A percentile compares a stretch with the other conserved stretches of the same genome.
phyloP scores from a whole-genome alignment of 306 rosid species.

The Ziziphus jujuba region DNA sequence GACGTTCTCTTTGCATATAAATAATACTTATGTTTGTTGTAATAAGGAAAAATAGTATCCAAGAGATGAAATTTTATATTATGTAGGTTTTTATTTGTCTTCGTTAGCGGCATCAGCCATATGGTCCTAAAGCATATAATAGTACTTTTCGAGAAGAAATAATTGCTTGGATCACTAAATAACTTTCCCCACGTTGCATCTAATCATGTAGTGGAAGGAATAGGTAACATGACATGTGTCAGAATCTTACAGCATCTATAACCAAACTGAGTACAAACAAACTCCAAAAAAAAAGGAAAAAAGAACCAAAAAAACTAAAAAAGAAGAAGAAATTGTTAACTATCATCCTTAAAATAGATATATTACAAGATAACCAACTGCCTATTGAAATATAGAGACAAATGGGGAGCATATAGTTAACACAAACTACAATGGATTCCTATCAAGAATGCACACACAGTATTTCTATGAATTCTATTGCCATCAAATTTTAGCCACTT shows the following conservation, averaged over 20 bases:
- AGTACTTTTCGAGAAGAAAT: too few species aligned
- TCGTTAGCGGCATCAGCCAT: too few species aligned
- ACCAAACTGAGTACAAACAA: not conserved
- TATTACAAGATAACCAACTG: constrained; percentile 47
- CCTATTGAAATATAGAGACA: constrained; percentile 39
- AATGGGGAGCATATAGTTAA: constrained; percentile 33
- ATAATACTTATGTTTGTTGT: too few species aligned
- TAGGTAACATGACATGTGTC: not conserved
- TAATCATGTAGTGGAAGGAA: too few species aligned
- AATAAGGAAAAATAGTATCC: too few species aligned
- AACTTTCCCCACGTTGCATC: too few species aligned
- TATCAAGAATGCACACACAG: constrained; percentile 23
- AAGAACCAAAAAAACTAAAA: not conserved
- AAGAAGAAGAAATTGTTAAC: constrained; percentile 13
- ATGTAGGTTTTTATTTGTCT: too few species aligned
- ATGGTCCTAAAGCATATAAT: too few species aligned
- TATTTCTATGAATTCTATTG: constrained; percentile 1
- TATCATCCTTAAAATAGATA: constrained; percentile 7
- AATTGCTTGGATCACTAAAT: too few species aligned
- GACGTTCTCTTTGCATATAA: too few species aligned
- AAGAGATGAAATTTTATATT: too few species aligned
- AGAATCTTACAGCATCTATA: not conserved
- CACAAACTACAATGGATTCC: constrained; percentile 28
- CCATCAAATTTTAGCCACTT: too few species aligned
- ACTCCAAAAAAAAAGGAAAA: not conserved